Evolutionary conservation across 2,329 filamentous ascomycete genomes (phyloP).

Genomic region (Acephala macrosclerotiorum): DNA sequence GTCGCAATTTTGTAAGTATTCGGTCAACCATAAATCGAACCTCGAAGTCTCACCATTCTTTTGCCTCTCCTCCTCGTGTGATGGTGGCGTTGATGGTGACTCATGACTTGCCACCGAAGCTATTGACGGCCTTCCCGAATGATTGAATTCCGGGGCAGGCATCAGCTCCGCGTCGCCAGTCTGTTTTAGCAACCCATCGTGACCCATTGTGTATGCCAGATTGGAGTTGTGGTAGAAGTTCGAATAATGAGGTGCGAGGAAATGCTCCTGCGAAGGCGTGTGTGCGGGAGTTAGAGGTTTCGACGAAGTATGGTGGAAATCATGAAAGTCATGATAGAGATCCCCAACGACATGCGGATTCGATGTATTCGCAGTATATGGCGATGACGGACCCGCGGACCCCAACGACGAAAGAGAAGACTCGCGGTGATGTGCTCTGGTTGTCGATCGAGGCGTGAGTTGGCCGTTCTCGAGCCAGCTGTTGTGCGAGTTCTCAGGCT

Average conservation of each 20-base stretch:
- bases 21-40: constrained; percentile 58
- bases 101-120: constrained; percentile 67
- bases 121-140: constrained; percentile 51
- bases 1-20: constrained; percentile 69
- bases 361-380: constrained; percentile 60
- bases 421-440: constrained; percentile 60
- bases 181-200: constrained; percentile 34
- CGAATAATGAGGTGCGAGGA: constrained; percentile 48
- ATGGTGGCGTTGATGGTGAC: constrained; percentile 64
- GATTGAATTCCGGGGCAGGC: constrained; percentile 41
- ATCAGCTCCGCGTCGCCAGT: constrained; percentile 40
- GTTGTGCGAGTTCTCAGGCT: constrained; percentile 36
- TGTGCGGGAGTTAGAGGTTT: constrained; percentile 45
- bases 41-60: constrained; percentile 60
- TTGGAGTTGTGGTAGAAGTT: constrained; percentile 45
- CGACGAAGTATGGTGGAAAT: constrained; percentile 42
- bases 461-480: constrained; percentile 44
- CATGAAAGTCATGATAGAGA: constrained; percentile 49
- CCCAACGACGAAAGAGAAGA: constrained; percentile 67
- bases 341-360: constrained; percentile 65
- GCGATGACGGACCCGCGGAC: constrained; percentile 66
- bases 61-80: constrained; percentile 58
- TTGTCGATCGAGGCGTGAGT: constrained; percentile 43
- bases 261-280: constrained; percentile 42
- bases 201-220: constrained; percentile 38